Evolutionary conservation across 345 rosid genomes (phyloP).

Genomic region (Lumnitzera littorea): DNA sequence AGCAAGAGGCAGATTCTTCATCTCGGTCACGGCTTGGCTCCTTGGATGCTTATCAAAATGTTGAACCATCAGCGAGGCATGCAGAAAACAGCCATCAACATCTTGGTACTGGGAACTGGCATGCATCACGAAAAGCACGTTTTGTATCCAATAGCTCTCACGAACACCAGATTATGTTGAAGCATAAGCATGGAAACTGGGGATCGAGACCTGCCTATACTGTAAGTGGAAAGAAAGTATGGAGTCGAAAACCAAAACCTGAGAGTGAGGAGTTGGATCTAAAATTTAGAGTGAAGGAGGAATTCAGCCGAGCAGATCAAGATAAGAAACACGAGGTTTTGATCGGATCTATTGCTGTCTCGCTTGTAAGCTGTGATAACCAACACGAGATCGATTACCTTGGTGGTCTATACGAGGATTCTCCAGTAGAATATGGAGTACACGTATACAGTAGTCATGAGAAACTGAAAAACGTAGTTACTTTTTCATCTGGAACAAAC

Average conservation of each 20-base stretch:
- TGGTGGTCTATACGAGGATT: slow-evolving; percentile 25
- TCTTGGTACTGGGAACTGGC: slow-evolving; percentile 17
- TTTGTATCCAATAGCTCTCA: slow-evolving; percentile 41
- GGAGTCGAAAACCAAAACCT: slow-evolving; percentile 66
- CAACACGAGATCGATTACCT: slow-evolving; percentile 23
- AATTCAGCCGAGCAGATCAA: slow-evolving; percentile 32
- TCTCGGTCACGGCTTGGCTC: slow-evolving; percentile 25
- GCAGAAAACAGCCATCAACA: slow-evolving; percentile 6
- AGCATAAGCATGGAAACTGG: slow-evolving; percentile 52
- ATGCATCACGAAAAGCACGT: slow-evolving; percentile 30
- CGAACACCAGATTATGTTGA: slow-evolving; percentile 29
- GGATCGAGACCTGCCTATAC: slow-evolving; percentile 27
- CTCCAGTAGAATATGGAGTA: slow-evolving; percentile 29
- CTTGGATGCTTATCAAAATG: slow-evolving; percentile 20
- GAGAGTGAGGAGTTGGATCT: slow-evolving; percentile 29
- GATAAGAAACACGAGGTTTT: slow-evolving; percentile 49
- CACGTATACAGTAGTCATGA: slow-evolving; percentile 36
- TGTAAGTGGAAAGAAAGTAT: slow-evolving; percentile 45
- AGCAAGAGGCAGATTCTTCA: slow-evolving; percentile 37
- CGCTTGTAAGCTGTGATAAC: slow-evolving; percentile 36
- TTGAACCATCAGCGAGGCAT: slow-evolving; percentile 17
- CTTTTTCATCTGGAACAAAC: slow-evolving; percentile 16
- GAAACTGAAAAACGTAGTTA: slow-evolving; percentile 21
- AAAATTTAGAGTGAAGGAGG: slow-evolving; percentile 30
- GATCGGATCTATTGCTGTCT: slow-evolving; percentile 77